A percentile compares a stretch with the other conserved stretches of the same genome.
Conservation (phyloP, 1,284 basidiomycete genomes). For the Austroboletus niveus region DNA sequence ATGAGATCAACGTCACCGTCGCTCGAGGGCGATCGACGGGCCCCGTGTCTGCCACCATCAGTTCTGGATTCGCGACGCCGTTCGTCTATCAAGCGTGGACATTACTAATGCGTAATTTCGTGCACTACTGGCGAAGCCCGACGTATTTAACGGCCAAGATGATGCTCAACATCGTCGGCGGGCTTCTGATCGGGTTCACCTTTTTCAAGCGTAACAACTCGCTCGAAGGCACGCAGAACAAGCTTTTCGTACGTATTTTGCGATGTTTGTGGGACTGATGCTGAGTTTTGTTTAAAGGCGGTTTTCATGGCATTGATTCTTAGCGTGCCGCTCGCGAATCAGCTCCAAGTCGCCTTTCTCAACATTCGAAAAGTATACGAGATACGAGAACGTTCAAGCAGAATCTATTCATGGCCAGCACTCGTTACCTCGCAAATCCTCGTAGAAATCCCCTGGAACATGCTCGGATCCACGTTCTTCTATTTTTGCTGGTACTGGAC, state of each 20-base stretch:
- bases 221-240: slow-evolving; percentile 78
- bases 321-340: slow-evolving; percentile 28
- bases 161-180: slow-evolving; percentile 50
- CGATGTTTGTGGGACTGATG: not conserved
- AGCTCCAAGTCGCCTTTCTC: slow-evolving; percentile 31
- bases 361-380: slow-evolving; percentile 58
- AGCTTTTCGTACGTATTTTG: slow-evolving; percentile 55
- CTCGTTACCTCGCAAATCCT: slow-evolving; percentile 37
- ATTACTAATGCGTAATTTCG: slow-evolving; percentile 38
- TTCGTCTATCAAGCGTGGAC: slow-evolving; percentile 50
- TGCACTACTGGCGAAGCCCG: slow-evolving; percentile 55
- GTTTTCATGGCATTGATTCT: slow-evolving; percentile 28
- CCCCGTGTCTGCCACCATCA: slow-evolving; percentile 31
- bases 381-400: slow-evolving; percentile 69
- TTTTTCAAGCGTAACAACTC: slow-evolving; percentile 69
- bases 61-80: slow-evolving; percentile 51
- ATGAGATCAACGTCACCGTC: slow-evolving; percentile 41
- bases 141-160: slow-evolving; percentile 79
- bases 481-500: too few species aligned
- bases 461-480: too few species aligned
- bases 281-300: slow-evolving; percentile 10
- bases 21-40: slow-evolving; percentile 35
- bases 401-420: slow-evolving; percentile 83
- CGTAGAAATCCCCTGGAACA: too few species aligned
- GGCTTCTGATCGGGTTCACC: slow-evolving; percentile 66